These are phyloP conservation scores for Geranium brycei DNA, from an alignment of 345 rosid species.

Conservation along the genomic window DNA sequence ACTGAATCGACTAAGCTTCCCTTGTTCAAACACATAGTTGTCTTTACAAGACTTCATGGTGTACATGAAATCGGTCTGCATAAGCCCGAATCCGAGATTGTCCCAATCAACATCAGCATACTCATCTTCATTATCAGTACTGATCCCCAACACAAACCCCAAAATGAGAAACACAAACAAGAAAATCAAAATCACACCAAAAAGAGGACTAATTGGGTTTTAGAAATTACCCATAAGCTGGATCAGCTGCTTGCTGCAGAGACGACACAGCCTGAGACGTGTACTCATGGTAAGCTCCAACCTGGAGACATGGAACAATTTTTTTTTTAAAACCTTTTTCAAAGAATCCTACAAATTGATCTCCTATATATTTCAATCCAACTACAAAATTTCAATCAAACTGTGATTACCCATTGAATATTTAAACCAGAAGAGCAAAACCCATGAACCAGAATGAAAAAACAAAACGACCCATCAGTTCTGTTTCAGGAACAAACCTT, in stretches of 20 bases:
- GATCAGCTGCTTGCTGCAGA: neutral
- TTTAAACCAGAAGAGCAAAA: no score
- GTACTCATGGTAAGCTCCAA: neutral
- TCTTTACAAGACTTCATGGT: conserved; percentile 13
- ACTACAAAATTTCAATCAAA: no score
- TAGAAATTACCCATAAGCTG: neutral
- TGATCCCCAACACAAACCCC: neutral
- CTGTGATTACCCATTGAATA: no score
- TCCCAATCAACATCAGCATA: conserved; percentile 22
- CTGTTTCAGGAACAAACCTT: neutral
- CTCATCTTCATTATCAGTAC: conserved; percentile 2
- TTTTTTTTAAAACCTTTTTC: no score
- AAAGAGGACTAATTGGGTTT: neutral
- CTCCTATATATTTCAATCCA: no score
- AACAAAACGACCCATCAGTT: no score
- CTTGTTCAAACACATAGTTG: conserved; percentile 19
- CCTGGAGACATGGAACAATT: neutral
- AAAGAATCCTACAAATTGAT: no score
- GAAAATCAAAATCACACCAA: neutral
- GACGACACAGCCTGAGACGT: neutral
- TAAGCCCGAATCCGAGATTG: conserved; percentile 18
- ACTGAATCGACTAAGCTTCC: conserved; percentile 23
- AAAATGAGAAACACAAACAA: neutral
- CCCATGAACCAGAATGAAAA: no score
- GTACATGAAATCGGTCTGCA: conserved; percentile 27